A percentile compares a stretch with the other conserved stretches of the same genome.
Evolutionary conservation across 1,284 basidiomycete genomes (phyloP).

Genomic region (Ustilago trichophora): DNA sequence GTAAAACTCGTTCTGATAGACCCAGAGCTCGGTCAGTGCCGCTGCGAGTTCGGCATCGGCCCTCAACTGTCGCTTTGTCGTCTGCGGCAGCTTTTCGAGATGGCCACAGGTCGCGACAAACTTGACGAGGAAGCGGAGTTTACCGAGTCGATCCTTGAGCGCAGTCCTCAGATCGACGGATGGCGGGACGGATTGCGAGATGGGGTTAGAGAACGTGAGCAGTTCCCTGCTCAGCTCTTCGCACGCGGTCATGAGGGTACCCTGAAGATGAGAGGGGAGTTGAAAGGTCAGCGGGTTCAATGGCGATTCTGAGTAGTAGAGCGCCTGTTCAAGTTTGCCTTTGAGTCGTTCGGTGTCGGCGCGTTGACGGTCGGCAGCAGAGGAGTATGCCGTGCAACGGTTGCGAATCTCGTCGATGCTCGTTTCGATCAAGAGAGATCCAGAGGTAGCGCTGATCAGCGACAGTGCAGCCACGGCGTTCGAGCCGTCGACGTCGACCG

Average conservation of each 20-base stretch:
- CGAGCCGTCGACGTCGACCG: conserved; percentile 10
- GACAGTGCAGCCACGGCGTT: conserved; percentile 45
- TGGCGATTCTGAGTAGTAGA: conserved; percentile 78
- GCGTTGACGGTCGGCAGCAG: conserved; percentile 37
- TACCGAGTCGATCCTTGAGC: conserved; percentile 77
- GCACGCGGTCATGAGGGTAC: conserved; percentile 74
- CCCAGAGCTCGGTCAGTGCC: conserved; percentile 84
- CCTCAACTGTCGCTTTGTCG: conserved; percentile 78
- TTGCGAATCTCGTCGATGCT: conserved; percentile 33
- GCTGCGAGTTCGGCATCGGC: conserved; percentile 89
- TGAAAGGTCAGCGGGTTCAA: conserved; percentile 85
- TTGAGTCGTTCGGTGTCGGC: conserved; percentile 72
- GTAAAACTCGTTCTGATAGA: conserved; percentile 75
- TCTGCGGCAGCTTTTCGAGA: conserved; percentile 77
- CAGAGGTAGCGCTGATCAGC: conserved; percentile 58
- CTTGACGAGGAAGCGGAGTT: conserved; percentile 81
- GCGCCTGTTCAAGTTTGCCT: conserved; percentile 85
- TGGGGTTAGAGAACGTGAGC: conserved; percentile 35
- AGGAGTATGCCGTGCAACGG: conserved; percentile 19
- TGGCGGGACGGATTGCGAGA: conserved; percentile 24
- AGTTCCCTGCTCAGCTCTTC: conserved; percentile 77
- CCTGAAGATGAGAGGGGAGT: conserved; percentile 79
- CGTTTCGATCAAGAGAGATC: conserved; percentile 57
- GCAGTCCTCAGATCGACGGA: conserved; percentile 78
- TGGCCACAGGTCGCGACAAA: conserved; percentile 72